Conservation (phyloP, 1,284 basidiomycete species). For the Hemileia vastatrix region DNA sequence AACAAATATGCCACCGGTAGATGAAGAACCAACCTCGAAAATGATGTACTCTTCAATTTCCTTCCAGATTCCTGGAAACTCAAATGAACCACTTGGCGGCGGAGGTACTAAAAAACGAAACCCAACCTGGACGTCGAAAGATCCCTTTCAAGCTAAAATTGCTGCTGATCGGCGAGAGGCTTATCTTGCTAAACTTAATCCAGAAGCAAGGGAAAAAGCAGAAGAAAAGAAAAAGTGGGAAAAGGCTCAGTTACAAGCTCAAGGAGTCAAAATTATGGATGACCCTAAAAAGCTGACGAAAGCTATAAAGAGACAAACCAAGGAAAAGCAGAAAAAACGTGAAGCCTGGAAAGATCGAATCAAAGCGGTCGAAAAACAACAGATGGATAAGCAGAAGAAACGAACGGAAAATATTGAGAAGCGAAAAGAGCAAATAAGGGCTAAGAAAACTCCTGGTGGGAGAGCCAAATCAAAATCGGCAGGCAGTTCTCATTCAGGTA, state of each 20-base stretch:
- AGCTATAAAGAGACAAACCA: slow-evolving; percentile 10
- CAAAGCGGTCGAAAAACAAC: slow-evolving; percentile 18
- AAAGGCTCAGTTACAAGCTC: slow-evolving; percentile 13
- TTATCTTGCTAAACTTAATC: slow-evolving; percentile 14
- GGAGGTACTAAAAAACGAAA: no score
- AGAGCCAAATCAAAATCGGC: no score
- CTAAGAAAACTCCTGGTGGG: slow-evolving; percentile 6
- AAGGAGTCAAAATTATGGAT: slow-evolving; percentile 20
- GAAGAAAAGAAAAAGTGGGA: slow-evolving; percentile 22
- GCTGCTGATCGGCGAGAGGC: slow-evolving; percentile 9
- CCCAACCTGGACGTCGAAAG: slow-evolving; percentile 20
- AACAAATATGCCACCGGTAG: neutral
- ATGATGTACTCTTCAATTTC: slow-evolving; percentile 10
- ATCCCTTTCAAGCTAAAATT: slow-evolving; percentile 15
- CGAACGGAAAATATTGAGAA: slow-evolving; percentile 14
- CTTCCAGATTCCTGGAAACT: neutral
- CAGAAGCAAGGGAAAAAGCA: slow-evolving; percentile 16
- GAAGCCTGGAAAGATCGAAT: slow-evolving; percentile 16
- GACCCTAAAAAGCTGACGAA: slow-evolving; percentile 13
- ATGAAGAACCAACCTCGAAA: neutral
- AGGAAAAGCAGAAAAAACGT: slow-evolving; percentile 19
- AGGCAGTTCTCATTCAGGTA: no score
- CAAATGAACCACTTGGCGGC: neutral
- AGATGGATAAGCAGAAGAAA: slow-evolving; percentile 17
- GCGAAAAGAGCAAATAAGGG: slow-evolving; percentile 15